Percentiles rank a stretch among this genome's conserved stretches.
Conservation (phyloP, 495 filamentous ascomycete species). For the Podospora pseudoanserina region DNA sequence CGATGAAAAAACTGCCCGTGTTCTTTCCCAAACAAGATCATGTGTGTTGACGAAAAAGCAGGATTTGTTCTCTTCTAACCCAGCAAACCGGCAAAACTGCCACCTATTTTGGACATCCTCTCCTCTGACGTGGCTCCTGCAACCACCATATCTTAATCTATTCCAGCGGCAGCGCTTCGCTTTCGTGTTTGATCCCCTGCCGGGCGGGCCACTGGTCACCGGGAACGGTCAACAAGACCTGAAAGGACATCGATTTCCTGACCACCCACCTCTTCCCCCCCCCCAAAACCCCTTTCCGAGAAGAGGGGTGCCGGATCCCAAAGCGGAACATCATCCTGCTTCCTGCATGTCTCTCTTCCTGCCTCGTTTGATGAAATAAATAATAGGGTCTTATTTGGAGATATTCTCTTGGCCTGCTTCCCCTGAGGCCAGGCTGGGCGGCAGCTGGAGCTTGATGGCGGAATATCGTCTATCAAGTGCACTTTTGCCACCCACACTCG, state of each 20-base stretch:
- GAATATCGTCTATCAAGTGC: not conserved
- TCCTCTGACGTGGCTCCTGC: conserved; percentile 32
- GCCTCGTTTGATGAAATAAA: not conserved
- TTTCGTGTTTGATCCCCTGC: not conserved
- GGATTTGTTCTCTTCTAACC: not conserved
- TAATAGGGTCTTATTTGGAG: not conserved
- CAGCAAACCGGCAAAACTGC: not conserved
- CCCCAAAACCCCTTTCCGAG: not conserved
- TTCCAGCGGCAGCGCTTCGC: not conserved
- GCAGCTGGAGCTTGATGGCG: not conserved
- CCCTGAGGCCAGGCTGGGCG: not conserved
- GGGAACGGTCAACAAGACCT: not conserved
- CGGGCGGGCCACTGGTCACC: no score
- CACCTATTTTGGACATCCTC: not conserved
- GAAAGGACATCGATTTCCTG: not conserved
- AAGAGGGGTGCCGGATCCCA: not conserved
- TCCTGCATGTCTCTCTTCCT: conserved; percentile 11
- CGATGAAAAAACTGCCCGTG: not conserved
- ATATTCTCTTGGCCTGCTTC: not conserved
- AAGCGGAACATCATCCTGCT: not conserved
- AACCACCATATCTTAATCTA: not conserved
- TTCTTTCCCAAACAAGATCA: not conserved
- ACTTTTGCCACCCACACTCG: not conserved
- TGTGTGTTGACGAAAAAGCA: not conserved
- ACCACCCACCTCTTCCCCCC: not conserved